Conservation (phyloP, 1,284 basidiomycete genomes). For the Austropuccinia psidii region DNA sequence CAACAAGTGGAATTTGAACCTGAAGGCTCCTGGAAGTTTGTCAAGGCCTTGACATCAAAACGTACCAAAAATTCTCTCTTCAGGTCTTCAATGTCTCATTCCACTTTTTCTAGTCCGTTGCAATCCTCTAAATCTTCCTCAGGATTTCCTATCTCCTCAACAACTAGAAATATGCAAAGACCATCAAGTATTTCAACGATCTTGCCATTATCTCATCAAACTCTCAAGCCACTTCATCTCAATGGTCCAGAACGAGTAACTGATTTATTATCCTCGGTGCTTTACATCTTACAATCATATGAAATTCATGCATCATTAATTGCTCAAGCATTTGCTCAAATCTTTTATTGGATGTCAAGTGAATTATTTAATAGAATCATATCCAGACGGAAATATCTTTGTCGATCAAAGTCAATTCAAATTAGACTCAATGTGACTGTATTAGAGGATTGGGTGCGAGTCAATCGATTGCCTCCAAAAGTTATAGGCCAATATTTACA, state of each 20-base stretch:
- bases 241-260: slow-evolving; percentile 53
- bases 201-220: not conserved
- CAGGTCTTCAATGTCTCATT: slow-evolving; percentile 38
- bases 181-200: slow-evolving; percentile 29
- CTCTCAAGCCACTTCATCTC: slow-evolving; percentile 52
- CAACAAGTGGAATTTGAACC: slow-evolving; percentile 87
- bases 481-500: slow-evolving; percentile 68
- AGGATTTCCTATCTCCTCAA: slow-evolving; percentile 1
- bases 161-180: slow-evolving; percentile 37
- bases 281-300: slow-evolving; percentile 74
- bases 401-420: slow-evolving; percentile 80
- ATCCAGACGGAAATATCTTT: slow-evolving; percentile 83
- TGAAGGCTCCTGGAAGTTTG: slow-evolving; percentile 71
- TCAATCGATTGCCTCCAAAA: slow-evolving; percentile 65
- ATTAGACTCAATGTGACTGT: slow-evolving; percentile 78
- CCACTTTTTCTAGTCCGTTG: not conserved
- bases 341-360: slow-evolving; percentile 74
- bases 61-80: slow-evolving; percentile 51
- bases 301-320: slow-evolving; percentile 84
- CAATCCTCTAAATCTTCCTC: not conserved
- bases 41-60: slow-evolving; percentile 59
- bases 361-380: slow-evolving; percentile 92
- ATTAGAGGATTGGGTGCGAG: slow-evolving; percentile 84
- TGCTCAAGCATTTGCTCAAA: slow-evolving; percentile 87
- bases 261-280: slow-evolving; percentile 75